Evolutionary conservation across 2,329 filamentous ascomycete genomes (phyloP), one percentile per base, ranked within the genome.

Genomic region (Verruconis gallopava): DNA sequence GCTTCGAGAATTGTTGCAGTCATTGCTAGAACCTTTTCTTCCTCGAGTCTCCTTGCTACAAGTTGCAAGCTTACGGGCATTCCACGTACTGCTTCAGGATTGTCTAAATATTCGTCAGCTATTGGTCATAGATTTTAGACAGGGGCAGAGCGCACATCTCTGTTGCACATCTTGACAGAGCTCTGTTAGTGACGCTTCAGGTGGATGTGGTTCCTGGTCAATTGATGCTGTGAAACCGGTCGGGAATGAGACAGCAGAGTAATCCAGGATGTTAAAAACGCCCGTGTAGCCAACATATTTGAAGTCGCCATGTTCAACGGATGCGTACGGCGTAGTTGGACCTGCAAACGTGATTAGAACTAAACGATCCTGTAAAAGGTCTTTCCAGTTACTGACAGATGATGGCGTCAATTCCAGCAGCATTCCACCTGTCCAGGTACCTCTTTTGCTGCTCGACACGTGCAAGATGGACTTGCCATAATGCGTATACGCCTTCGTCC

Each of bases 391-490:
- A 44, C 41, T 11, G 40, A 49, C 35, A 55, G 51, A 70, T 46
- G 21, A 70, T 64, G 2, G 58, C 65, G 49, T 69, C 66, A 0
- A 69, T 49, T 4, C 56, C 63, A 12, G 53, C 59, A 2, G 55
- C 57, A 22, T 51, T 56, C 65, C 64, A 68, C 20, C 64, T 62
- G 46, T 68, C 63, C 6, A 69, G 59, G 40, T 66, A 68, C 30
- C 56, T 47, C 20, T 56, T 58, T 38, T 60, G 57, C 2, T 69
- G 47, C 15, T 60, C 59, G 0, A 64, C 65, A n/a, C 68, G 58
- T 46, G 65, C 59, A 3, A 58, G 47, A 11, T 72, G 68, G 3
- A 70, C 47, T 46, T 69, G 61, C 68, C 68, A 73, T 53, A 72
- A 59, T 5, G 64, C 61, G 40, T 59, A 48, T 0, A 60, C 57